Evolutionary conservation across 441 rosid genomes (phyloP).

Genomic region (Erodium texanum): DNA sequence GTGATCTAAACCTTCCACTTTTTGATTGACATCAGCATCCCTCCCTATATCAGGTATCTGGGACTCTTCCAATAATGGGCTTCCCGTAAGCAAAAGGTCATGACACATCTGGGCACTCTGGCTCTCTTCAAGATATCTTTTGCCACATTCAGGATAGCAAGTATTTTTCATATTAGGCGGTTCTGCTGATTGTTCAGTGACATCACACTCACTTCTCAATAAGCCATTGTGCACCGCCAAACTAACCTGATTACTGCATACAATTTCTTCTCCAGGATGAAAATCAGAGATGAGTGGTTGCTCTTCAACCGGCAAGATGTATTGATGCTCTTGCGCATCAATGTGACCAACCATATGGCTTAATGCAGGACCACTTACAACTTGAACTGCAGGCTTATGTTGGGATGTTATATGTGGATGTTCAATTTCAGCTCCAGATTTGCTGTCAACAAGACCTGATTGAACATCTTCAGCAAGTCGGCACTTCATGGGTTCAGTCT

Average conservation of each 20-base stretch:
- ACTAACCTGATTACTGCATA: constrained; percentile 8
- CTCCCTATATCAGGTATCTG: constrained; percentile 16
- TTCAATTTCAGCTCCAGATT: constrained; percentile 1
- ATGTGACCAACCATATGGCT: constrained; percentile 12
- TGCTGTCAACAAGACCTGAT: constrained; percentile 3
- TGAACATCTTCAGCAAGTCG: background rate
- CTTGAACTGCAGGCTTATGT: constrained; percentile 6
- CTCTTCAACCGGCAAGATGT: constrained; percentile 13
- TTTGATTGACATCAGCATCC: constrained; percentile 12
- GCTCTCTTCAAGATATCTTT: constrained; percentile 17
- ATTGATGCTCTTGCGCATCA: constrained; percentile 14
- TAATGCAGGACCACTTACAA: constrained; percentile 18
- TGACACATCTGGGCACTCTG: constrained; percentile 21
- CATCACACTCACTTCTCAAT: constrained; percentile 18
- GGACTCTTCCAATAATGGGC: constrained; percentile 18
- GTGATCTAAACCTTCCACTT: constrained; percentile 13
- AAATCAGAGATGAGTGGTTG: constrained; percentile 15
- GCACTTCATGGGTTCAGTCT: constrained; percentile 2
- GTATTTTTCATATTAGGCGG: constrained; percentile 18
- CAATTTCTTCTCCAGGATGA: constrained; percentile 18
- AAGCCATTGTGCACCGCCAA: constrained; percentile 15
- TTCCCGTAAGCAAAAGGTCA: constrained; percentile 17
- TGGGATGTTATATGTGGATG: background rate
- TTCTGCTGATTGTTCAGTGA: constrained; percentile 18
- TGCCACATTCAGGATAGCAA: constrained; percentile 25